These are phyloP conservation scores for Myxozyma neotropica DNA, from an alignment of 805 yeast genomes.

Conservation along the genomic window DNA sequence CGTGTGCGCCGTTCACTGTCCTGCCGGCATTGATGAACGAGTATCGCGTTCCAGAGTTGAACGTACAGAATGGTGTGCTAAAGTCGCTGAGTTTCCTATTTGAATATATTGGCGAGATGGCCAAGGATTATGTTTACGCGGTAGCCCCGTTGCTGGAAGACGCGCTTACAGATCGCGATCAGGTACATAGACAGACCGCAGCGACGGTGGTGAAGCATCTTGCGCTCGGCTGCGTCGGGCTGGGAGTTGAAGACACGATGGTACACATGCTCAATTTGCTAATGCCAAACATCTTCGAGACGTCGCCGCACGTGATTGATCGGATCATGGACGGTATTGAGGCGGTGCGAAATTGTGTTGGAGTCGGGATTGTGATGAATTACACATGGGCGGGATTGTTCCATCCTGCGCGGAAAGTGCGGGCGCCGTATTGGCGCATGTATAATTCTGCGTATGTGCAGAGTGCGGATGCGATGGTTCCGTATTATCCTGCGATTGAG, in stretches of 20 bases:
- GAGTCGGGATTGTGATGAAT: conserved; percentile 71
- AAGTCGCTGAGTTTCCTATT: conserved; percentile 89
- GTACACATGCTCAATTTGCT: conserved; percentile 77
- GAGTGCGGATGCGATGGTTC: conserved; percentile 73
- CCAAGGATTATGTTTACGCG: conserved; percentile 80
- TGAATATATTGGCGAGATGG: conserved; percentile 82
- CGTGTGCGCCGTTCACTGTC: conserved; percentile 90
- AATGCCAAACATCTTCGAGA: conserved; percentile 87
- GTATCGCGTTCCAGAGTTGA: conserved; percentile 85
- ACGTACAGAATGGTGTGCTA: conserved; percentile 93
- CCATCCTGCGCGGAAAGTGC: conserved; percentile 88
- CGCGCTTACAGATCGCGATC: conserved; percentile 86
- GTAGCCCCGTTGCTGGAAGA: conserved; percentile 80
- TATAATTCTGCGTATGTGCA: conserved; percentile 78
- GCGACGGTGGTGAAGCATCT: conserved; percentile 82
- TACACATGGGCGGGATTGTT: conserved; percentile 87
- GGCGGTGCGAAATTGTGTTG: conserved; percentile 69
- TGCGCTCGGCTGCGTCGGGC: conserved; percentile 75
- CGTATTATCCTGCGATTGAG: conserved; percentile 71
- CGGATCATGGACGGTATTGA: conserved; percentile 81
- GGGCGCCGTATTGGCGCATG: conserved; percentile 82
- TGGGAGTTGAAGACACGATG: conserved; percentile 78
- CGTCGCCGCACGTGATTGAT: conserved; percentile 91
- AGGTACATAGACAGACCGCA: conserved; percentile 94
- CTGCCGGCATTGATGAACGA: conserved; percentile 95